Base-by-base conservation (phyloP, 2,329 filamentous ascomycete species). In the Penicillium sp. region DNA sequence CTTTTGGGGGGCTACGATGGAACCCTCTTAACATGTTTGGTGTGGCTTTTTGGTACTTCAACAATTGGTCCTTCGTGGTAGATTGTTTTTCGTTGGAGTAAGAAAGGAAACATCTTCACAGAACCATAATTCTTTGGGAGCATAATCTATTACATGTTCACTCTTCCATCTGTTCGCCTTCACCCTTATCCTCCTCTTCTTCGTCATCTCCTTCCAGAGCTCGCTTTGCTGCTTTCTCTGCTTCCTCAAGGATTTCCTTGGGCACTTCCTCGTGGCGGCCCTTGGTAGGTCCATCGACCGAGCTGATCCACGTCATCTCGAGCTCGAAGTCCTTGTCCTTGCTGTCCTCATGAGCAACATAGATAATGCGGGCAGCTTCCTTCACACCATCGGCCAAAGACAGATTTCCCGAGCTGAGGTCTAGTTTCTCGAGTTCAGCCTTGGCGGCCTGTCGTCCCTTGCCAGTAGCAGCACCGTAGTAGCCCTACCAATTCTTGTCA, bases 301-400 rank as follows among this genome's bases (percentile, higher is more conserved):
- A 85, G 76, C 92, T 97, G 75, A 97, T 90, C 94, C 94, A 99
- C 57, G 90, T 96, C 92, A 99, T 95, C 81, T 99, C 94, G 58
- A 99, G 82, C 85, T 99, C 94, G 71, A 97, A 99, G 64, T 97
- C 94, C 82, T 99, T 99, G 79, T 97, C 94, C 81, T 97, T 97
- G 82, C 93, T 97, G 76, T 99, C 94, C 76, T 97, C 94, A 74
- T 99, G 94, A 47, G 93, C 92, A 58, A 96, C 86, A 75, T 97
- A 95, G 77, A 99, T 97, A 77, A 99, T 99, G 60, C 92, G 83
- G 55, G 94, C 94, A 34, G 94, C 94, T 81, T 97, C 90, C 82
- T 96, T 97, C 70, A 99, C 90, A 49, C 89, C 94, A 71, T 97
- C 87, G 71, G 89, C 81, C 57, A 99, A 81, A 60, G 88, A 89